Base-by-base conservation (phyloP, 495 filamentous ascomycete species). In the Astrothelium subdiscretum region DNA sequence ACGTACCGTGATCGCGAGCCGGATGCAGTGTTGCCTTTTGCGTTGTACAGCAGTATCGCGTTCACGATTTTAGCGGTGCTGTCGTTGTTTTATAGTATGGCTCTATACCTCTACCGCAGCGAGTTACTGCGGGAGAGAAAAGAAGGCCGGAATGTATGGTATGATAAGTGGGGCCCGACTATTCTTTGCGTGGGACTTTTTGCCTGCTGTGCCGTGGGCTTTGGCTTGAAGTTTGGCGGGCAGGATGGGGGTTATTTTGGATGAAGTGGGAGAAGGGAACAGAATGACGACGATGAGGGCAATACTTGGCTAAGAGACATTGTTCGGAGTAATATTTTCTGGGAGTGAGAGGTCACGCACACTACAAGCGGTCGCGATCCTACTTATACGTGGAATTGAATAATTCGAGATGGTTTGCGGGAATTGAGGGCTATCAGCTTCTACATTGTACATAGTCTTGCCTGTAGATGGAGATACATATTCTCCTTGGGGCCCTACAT, bases 31-130 rank as follows among this genome's bases (percentile, higher is more conserved):
- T 20, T 54, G 24, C 48, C 48, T 3, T 54, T 54, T 54, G 48
- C 48, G 11, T 24, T 54, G 3, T 54, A 54, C 24, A 54, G 48
- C 48, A 54, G 48, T 29, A 54, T 54, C 24, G 83, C 90, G 0
- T 97, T 97, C 73, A 96, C 91, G 1, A 72, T 92, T 51, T 77
- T 97, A 1, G 92, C 92, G 20, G 77, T 88, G 26, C 18, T 85
- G 3, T 81, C 86, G 35, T 77, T 97, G 13, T 72, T 88, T 61
- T 98, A 98, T 73, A 85, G 84, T 35, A 79, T 95, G 13, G 81
- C 80, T 20, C 79, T 96, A 35, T 98, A 96, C 73, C 75, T 96
- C 42, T 96, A 91, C 82, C 83, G 94, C 51, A 90, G 91, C 63
- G 76, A 83, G 63, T 88, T 87, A 65, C 96, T 97, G 71, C 83